Evolutionary conservation across 768 basidiomycete genomes (phyloP).

Genomic region (Hygrocybe coccinea): DNA sequence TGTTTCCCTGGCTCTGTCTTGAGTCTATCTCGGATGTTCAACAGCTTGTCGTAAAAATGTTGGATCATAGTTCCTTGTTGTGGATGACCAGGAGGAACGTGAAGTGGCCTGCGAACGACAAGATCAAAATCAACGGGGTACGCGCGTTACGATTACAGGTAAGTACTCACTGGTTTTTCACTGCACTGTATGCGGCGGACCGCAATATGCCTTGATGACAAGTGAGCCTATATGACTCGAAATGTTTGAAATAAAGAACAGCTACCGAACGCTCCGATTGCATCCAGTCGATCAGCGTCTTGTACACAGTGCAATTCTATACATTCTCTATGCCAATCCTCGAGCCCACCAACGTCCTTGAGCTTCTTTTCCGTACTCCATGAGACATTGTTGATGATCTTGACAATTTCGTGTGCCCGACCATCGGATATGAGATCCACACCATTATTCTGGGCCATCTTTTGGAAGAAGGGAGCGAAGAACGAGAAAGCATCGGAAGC

Average conservation of each 20-base stretch:
- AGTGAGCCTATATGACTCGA: background rate
- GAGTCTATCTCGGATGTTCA: constrained; percentile 66
- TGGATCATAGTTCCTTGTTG: constrained; percentile 48
- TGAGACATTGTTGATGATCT: constrained; percentile 73
- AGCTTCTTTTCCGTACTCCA: constrained; percentile 81
- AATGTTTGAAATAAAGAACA: background rate
- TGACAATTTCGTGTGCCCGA: constrained; percentile 50
- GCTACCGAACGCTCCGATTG: constrained; percentile 74
- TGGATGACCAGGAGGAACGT: constrained; percentile 46
- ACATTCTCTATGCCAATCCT: constrained; percentile 65
- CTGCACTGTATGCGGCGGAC: constrained; percentile 60
- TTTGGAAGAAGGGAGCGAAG: constrained; percentile 62
- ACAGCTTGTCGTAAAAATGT: constrained; percentile 84
- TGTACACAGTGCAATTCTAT: constrained; percentile 77
- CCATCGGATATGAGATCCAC: constrained; percentile 58
- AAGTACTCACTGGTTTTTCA: constrained; percentile 42
- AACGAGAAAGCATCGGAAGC: constrained; percentile 55
- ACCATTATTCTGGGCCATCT: constrained; percentile 37
- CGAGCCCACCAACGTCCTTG: constrained; percentile 49
- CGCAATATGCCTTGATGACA: constrained; percentile 51
- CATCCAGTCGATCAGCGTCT: constrained; percentile 75
- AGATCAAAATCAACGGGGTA: background rate
- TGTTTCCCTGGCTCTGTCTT: constrained; percentile 71
- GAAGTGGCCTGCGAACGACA: constrained; percentile 33
- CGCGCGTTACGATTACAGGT: background rate